Base-by-base conservation (phyloP, 2,329 filamentous ascomycete species). In the Sporothrix brasiliensis region DNA sequence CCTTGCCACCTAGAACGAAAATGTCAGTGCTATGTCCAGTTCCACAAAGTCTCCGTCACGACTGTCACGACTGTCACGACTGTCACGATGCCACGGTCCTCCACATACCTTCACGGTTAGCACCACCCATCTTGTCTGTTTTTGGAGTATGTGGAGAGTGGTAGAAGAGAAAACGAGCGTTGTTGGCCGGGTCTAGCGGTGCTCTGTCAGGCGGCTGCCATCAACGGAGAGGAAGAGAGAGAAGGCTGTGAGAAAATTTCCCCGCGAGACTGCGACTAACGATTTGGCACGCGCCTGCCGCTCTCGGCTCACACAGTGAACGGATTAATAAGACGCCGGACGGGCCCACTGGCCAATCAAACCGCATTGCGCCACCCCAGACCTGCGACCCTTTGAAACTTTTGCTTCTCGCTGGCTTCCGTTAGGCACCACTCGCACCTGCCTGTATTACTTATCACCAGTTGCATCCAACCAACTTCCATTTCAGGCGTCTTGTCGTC, bases 1-100 rank as follows among this genome's bases (percentile, higher is more conserved):
- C 88, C 86, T 93, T 94, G 85, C 91, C 91, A 80, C 91, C 91
- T 94, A 73, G 71, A 73, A 73, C 65, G 68, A 58, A 61, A 49
- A n/a, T 24, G n/a, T 39, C 72, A 65, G 73, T 47, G 13, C 13
- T 5, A 16, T 39, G 30, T 16, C 39, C 14, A 13, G n/a, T 3
- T 14, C 13, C 7, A 6, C 14, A 3, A 16, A 21, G 27, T 58
- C 5, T 30, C 39, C 4, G 14, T 21, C 54, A 6, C 6, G 34
- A 53, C n/a, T 24, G 50, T 9, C 6, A 27, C 4, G 24, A 30
- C 39, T 13, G 14, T 21, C 54, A 6, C 6, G 34, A 53, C n/a
- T 24, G 50, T 9, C 6, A 27, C 4, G 24, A 11, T 19, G 19
- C 3, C 24, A 54, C 52, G 24, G 24, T 24, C 52, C 53, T 19